These are phyloP conservation scores for Saccharomycopsis fodiens DNA, from an alignment of 805 yeast species.

Conservation along the genomic window DNA sequence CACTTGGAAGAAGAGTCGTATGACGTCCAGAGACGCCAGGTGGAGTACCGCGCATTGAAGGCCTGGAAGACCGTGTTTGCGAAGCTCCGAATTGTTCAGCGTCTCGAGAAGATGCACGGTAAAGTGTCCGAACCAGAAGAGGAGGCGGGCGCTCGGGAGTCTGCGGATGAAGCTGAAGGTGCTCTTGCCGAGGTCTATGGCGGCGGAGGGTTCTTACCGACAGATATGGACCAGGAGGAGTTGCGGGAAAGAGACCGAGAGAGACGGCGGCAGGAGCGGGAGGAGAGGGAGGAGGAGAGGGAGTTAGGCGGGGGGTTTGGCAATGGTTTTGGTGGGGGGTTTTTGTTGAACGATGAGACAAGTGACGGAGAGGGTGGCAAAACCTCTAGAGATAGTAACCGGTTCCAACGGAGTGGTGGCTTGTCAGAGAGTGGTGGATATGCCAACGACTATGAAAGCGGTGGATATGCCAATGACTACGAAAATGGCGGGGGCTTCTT, in stretches of 20 bases:
- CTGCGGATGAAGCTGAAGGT: background rate
- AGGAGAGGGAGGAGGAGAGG: constrained; percentile 1
- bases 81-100: constrained; percentile 38
- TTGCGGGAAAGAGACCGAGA: constrained; percentile 1
- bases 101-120: constrained; percentile 47
- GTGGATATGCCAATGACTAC: too few relatives aligned
- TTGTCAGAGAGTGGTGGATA: too few relatives aligned
- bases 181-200: constrained; percentile 9
- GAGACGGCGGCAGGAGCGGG: background rate
- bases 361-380: too few relatives aligned
- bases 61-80: constrained; percentile 48
- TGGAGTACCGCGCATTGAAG: constrained; percentile 43
- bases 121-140: constrained; percentile 26
- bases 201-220: constrained; percentile 19
- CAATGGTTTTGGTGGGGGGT: too few relatives aligned
- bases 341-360: too few relatives aligned
- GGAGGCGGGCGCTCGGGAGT: constrained; percentile 10
- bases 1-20: constrained; percentile 41
- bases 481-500: too few relatives aligned
- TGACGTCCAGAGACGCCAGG: constrained; percentile 35
- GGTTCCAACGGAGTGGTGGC: too few relatives aligned
- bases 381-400: too few relatives aligned
- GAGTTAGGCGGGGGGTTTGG: too few relatives aligned
- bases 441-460: too few relatives aligned
- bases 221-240: constrained; percentile 17